Evolutionary conservation across 2,329 filamentous ascomycete genomes (phyloP).

Genomic region (Xylaria sp.): DNA sequence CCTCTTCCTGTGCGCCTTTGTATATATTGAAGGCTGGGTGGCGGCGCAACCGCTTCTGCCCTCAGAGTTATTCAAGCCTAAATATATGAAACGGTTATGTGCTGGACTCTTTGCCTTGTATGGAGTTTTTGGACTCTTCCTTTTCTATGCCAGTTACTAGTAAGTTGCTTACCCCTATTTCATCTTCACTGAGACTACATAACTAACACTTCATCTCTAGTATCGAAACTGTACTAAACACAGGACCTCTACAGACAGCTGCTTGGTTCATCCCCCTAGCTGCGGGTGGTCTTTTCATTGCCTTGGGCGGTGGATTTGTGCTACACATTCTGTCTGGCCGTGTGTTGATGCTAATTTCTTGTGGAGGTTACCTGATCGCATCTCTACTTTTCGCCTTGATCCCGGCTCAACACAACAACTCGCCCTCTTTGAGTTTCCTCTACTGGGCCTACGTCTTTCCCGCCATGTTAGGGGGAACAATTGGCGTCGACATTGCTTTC

Average conservation of each 20-base stretch:
- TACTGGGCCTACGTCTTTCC: conserved; percentile 75
- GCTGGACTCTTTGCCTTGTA: conserved; percentile 60
- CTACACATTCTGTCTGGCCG: conserved; percentile 61
- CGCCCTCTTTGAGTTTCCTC: conserved; percentile 35
- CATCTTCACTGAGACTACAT: not conserved
- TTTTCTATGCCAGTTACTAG: conserved; percentile 59
- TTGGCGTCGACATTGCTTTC: conserved; percentile 71
- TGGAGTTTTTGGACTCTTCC: conserved; percentile 61
- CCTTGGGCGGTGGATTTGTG: conserved; percentile 58
- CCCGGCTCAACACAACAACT: conserved; percentile 46
- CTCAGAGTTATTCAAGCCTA: conserved; percentile 61
- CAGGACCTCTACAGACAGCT: conserved; percentile 57
- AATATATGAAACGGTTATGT: conserved; percentile 61
- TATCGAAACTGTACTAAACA: conserved; percentile 55
- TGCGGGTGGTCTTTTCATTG: conserved; percentile 61
- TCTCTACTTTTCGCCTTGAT: conserved; percentile 60
- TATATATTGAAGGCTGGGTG: conserved; percentile 70
- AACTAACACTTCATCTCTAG: conserved; percentile 31
- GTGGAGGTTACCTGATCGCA: conserved; percentile 52
- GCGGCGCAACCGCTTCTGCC: conserved; percentile 64
- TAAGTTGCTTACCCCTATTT: conserved; percentile 17
- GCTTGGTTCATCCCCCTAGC: conserved; percentile 66
- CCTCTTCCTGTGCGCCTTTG: conserved; percentile 52
- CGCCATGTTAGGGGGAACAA: conserved; percentile 60
- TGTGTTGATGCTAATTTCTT: conserved; percentile 57